phyloP scores from a whole-genome alignment of 2,329 filamentous ascomycete genomes.

The Zymoseptoria crescenta region DNA sequence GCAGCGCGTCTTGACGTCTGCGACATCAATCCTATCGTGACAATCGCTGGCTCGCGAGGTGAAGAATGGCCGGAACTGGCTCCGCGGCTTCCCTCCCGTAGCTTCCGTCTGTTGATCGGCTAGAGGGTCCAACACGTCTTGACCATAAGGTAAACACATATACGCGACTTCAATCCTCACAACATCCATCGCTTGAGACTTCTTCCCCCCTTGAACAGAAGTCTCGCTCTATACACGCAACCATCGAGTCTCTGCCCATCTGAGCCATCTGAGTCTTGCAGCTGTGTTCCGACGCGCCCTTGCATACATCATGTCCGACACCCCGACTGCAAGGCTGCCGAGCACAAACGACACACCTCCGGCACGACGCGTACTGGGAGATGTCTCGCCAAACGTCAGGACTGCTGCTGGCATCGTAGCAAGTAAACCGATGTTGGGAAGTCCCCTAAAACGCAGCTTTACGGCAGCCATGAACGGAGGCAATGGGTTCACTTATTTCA shows the following conservation, averaged over 20 bases:
- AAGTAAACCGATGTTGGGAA: slow-evolving; percentile 20
- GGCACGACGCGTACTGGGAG: slow-evolving; percentile 22
- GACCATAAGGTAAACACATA: neutral
- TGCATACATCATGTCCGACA: neutral
- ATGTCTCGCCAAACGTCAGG: slow-evolving; percentile 27
- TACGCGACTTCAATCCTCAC: neutral
- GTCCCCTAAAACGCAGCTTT: slow-evolving; percentile 29
- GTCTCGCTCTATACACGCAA: neutral
- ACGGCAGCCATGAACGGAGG: slow-evolving; percentile 24
- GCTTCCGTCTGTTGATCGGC: neutral
- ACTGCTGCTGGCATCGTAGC: slow-evolving; percentile 8
- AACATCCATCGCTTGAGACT: neutral
- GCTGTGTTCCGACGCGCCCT: neutral
- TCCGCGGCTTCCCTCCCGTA: neutral
- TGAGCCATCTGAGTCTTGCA: neutral
- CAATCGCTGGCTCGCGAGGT: neutral
- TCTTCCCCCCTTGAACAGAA: neutral
- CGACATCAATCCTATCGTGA: too few relatives aligned
- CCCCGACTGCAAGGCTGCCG: neutral
- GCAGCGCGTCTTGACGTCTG: too few relatives aligned
- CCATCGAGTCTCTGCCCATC: neutral
- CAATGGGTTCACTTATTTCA: slow-evolving; percentile 29
- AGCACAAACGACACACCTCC: slow-evolving; percentile 5
- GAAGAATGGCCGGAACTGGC: neutral
- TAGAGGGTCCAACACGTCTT: neutral